A percentile compares a stretch with the other conserved stretches of the same genome.
phyloP scores from a whole-genome alignment of 306 rosid genomes.

The Phaseolus lunatus region DNA sequence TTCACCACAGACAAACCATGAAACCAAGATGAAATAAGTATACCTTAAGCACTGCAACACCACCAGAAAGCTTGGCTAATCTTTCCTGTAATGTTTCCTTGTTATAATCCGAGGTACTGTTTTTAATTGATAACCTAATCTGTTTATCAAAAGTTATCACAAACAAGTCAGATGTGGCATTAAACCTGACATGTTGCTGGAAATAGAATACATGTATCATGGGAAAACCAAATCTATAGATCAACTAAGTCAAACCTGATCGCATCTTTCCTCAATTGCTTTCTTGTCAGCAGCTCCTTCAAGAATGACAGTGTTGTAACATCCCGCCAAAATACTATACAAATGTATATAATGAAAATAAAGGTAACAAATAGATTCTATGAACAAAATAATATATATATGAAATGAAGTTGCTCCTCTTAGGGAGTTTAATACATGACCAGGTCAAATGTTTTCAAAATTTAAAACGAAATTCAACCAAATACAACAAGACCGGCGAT shows the following conservation, averaged over 20 bases:
- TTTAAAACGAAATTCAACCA: no score
- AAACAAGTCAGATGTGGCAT: slow-evolving; percentile 16
- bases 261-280: slow-evolving; percentile 90
- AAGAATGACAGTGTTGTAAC: slow-evolving; percentile 94
- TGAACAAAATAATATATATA: no score
- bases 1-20: no score
- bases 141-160: slow-evolving; percentile 44
- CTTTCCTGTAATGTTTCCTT: slow-evolving; percentile 95
- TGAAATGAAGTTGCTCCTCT: no score
- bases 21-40: neutral
- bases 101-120: slow-evolving; percentile 91
- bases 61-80: slow-evolving; percentile 93
- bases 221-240: slow-evolving; percentile 16
- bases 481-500: no score
- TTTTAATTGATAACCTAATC: slow-evolving; percentile 83
- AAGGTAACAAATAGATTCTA: no score
- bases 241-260: slow-evolving; percentile 71
- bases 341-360: no score
- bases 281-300: slow-evolving; percentile 96
- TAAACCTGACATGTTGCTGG: neutral
- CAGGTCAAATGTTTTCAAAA: no score
- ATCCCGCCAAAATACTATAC: no score
- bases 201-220: slow-evolving; percentile 7
- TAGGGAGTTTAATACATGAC: no score
- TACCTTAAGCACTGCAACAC: slow-evolving; percentile 97